Percentiles rank a stretch among this genome's conserved stretches.
These are phyloP conservation scores for Aspergillus novoparasiticus DNA, from an alignment of 2,329 filamentous ascomycete genomes.

Conservation along the genomic window DNA sequence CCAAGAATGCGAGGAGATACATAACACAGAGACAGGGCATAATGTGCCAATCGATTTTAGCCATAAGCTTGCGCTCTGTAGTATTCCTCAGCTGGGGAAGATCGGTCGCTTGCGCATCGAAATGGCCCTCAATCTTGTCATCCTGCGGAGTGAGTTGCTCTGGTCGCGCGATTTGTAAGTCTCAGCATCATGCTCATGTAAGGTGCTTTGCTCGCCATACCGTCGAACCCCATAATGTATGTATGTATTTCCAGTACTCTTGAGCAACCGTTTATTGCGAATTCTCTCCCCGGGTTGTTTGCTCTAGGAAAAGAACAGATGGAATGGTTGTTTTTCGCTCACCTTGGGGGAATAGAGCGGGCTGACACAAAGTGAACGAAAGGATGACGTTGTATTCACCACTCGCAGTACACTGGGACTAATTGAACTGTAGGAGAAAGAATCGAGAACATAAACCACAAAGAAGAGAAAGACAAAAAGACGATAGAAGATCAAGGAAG, in stretches of 20 bases:
- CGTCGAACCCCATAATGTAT: constrained; percentile 9
- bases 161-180: constrained; percentile 5
- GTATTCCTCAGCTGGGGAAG: constrained; percentile 39
- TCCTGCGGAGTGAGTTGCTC: constrained; percentile 6
- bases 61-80: constrained; percentile 64
- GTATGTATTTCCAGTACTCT: background rate
- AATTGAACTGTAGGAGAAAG: background rate
- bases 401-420: background rate
- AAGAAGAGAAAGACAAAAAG: constrained; percentile 5
- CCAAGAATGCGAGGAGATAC: constrained; percentile 71
- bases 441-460: background rate
- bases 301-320: background rate
- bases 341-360: background rate
- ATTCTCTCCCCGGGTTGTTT: background rate
- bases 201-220: background rate
- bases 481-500: constrained; percentile 2
- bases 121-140: constrained; percentile 26
- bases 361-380: background rate
- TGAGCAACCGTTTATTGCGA: background rate
- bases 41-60: constrained; percentile 71
- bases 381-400: background rate
- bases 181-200: background rate
- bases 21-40: constrained; percentile 73
- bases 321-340: background rate
- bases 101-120: constrained; percentile 20